Conservation (phyloP, 2,329 filamentous ascomycete species). For the Pseudocercospora cruenta region DNA sequence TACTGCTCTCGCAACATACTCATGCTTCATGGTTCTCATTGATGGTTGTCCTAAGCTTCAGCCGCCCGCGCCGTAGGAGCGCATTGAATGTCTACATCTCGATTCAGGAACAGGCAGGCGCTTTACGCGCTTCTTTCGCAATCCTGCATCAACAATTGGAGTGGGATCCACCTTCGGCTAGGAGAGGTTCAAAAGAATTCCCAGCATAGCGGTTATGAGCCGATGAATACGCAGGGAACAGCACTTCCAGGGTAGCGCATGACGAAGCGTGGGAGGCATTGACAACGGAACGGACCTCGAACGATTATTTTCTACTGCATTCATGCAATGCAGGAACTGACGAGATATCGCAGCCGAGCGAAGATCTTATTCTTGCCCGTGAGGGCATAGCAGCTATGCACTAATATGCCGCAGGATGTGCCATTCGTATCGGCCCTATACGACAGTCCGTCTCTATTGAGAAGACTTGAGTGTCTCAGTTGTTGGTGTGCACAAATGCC, state of each 20-base stretch:
- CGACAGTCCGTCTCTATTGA: not conserved
- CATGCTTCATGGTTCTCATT: too few relatives aligned
- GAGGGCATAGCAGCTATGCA: too few relatives aligned
- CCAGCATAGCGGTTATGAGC: not conserved
- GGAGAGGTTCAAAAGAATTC: not conserved
- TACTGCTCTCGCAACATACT: not conserved
- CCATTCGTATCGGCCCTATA: not conserved
- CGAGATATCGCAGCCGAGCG: not conserved
- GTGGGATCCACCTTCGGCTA: slow-evolving; percentile 5
- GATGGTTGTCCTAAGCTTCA: too few relatives aligned
- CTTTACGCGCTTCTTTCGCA: slow-evolving; percentile 6
- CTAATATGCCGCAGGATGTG: not conserved
- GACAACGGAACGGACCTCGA: not conserved
- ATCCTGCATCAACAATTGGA: not conserved
- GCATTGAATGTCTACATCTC: not conserved
- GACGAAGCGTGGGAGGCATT: slow-evolving; percentile 9
- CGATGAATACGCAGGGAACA: not conserved
- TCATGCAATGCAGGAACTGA: not conserved
- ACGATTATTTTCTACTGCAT: not conserved
- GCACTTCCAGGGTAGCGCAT: not conserved
- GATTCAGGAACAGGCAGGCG: slow-evolving; percentile 8
- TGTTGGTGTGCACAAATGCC: not conserved
- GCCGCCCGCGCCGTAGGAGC: too few relatives aligned
- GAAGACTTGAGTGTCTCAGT: not conserved
- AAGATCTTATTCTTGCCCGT: too few relatives aligned